Evolutionary conservation across 192 early-diverging fungal species (phyloP).

Genomic region (Coemansia sp.): DNA sequence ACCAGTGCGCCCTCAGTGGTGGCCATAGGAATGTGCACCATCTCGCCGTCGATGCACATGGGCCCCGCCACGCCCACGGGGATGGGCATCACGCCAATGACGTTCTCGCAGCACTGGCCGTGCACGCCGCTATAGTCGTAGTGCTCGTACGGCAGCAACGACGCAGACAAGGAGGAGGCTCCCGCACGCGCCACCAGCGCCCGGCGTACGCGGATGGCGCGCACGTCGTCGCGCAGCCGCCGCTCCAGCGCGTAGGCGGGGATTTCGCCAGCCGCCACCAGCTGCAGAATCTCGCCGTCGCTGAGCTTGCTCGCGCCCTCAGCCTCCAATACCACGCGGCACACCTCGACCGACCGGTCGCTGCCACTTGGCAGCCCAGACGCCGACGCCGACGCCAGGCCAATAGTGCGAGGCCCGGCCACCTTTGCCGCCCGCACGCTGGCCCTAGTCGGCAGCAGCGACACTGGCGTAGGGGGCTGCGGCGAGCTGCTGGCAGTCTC

Average conservation of each 20-base stretch:
- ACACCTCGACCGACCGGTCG: slow-evolving; percentile 48
- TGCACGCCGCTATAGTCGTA: slow-evolving; percentile 89
- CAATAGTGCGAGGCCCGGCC: neutral
- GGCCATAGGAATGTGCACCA: slow-evolving; percentile 89
- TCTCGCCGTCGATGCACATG: slow-evolving; percentile 76
- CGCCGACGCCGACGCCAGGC: too few relatives aligned
- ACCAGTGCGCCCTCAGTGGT: slow-evolving; percentile 92
- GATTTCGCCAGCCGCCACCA: slow-evolving; percentile 74
- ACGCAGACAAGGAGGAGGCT: slow-evolving; percentile 62
- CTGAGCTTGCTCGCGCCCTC: slow-evolving; percentile 52
- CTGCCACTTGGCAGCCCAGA: neutral
- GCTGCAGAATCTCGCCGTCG: slow-evolving; percentile 76
- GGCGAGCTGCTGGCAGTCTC: slow-evolving; percentile 6
- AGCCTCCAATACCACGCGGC: slow-evolving; percentile 37
- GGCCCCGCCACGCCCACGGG: slow-evolving; percentile 94
- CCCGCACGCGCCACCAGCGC: slow-evolving; percentile 72
- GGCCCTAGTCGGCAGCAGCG: neutral
- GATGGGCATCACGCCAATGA: slow-evolving; percentile 89
- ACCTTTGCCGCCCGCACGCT: neutral
- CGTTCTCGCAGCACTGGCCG: slow-evolving; percentile 95
- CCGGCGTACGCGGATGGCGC: slow-evolving; percentile 85
- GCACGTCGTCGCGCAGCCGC: slow-evolving; percentile 70
- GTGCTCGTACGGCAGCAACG: slow-evolving; percentile 74
- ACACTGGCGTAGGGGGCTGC: neutral
- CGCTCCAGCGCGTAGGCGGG: slow-evolving; percentile 90